phyloP scores from a whole-genome alignment of 2,329 filamentous ascomycete species.

The Colletotrichum lentis region DNA sequence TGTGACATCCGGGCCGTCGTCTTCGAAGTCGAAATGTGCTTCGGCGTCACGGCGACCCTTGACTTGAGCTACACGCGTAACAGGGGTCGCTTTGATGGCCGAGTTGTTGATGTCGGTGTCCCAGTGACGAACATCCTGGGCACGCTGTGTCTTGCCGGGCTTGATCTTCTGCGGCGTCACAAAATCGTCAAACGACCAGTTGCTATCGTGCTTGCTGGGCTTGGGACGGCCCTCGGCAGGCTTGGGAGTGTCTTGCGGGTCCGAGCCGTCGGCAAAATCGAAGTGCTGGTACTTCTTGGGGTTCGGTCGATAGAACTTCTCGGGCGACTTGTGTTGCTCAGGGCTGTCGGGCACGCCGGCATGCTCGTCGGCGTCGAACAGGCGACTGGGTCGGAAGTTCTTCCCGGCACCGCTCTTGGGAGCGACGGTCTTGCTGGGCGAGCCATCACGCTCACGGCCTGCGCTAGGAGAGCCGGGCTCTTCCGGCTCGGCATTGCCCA shows the following conservation, averaged over 20 bases:
- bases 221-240: conserved; percentile 57
- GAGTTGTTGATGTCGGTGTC: conserved; percentile 72
- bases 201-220: conserved; percentile 70
- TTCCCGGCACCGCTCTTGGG: conserved; percentile 66
- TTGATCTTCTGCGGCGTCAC: conserved; percentile 78
- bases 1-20: conserved; percentile 70
- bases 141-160: conserved; percentile 65
- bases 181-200: conserved; percentile 92
- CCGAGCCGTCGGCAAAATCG: conserved; percentile 75
- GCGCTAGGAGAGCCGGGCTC: conserved; percentile 48
- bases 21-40: conserved; percentile 83
- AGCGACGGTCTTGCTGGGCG: conserved; percentile 56
- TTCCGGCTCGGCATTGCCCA: conserved; percentile 58
- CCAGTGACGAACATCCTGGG: conserved; percentile 81
- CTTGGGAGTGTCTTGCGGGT: conserved; percentile 58
- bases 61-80: conserved; percentile 62
- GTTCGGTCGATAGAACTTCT: conserved; percentile 68
- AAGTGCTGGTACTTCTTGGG: conserved; percentile 87
- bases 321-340: conserved; percentile 51
- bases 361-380: conserved; percentile 66
- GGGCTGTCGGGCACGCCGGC: conserved; percentile 54
- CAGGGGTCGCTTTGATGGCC: conserved; percentile 61
- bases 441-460: conserved; percentile 61
- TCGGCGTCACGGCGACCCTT: conserved; percentile 81
- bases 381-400: conserved; percentile 68